Base-by-base conservation (phyloP, 331 rosid species). In the Acacia pycnantha region DNA sequence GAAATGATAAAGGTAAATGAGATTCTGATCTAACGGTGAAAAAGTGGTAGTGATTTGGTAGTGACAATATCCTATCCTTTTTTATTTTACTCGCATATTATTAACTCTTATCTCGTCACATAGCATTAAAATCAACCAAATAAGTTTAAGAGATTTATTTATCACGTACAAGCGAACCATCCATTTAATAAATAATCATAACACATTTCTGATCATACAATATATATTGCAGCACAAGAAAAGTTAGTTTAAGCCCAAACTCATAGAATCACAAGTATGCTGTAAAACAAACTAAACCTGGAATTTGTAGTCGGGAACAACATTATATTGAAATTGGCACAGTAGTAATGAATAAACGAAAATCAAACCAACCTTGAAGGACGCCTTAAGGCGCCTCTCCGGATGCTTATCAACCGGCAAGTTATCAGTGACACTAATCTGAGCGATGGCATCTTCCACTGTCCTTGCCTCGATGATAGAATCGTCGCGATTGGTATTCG, bases 331-430 rank as follows among this genome's bases (percentile, higher is more conserved):
- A 54, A 40, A 16, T 31, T 13, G 14, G 31, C 41, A 67, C 16
- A 8, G 54, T 1, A 31, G 31, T 15, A 7, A 33, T 21, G 44
- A 66, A 65, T 18, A 64, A 29, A 7, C n/a, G 50, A 47, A 41
- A 66, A 47, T 67, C 2, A 51, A 53, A 5, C 47, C 51, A 27
- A 91, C 99, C 99, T 93, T 95, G 82, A 93, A 93, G 59, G 98
- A 86, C 59, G 99, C 97, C 90, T 93, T 95, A 85, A 95, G 98
- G 76, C 99, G 89, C 88, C 83, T 91, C 87, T 95, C 99, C 2
- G 99, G 99, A 82, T 95, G 99, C 73, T 89, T 89, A 81, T 95
- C 99, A 8, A 86, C 89, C 5, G 97, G 94, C 88, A 93, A 83
- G 82, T 40, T 79, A 59, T 90, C 94, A 43, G 88, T 76, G 40